Percentiles rank a stretch among this genome's conserved stretches.
phyloP scores from a whole-genome alignment of 306 rosid genomes.

The Albizia julibrissin region DNA sequence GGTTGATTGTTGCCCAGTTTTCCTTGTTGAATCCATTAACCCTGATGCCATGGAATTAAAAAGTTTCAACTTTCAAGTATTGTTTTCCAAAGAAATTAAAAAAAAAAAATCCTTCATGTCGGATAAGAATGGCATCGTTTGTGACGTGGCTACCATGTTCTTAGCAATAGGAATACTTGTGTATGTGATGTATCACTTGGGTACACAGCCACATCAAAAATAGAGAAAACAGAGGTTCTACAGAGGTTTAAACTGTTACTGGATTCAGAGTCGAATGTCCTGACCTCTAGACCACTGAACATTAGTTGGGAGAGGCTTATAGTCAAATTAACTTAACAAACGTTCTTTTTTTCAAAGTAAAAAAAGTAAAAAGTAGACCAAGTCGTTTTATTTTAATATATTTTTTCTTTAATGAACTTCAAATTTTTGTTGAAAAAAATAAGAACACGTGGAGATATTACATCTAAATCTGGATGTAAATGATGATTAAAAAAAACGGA shows the following conservation, averaged over 20 bases:
- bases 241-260: background rate
- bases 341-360: too few relatives aligned
- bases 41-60: background rate
- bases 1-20: background rate
- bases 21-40: background rate
- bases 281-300: conserved; percentile 1
- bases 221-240: background rate
- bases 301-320: too few relatives aligned
- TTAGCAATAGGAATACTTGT: too few relatives aligned
- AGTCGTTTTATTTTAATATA: background rate
- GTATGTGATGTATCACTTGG: background rate
- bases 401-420: background rate
- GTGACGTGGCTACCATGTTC: too few relatives aligned
- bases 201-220: background rate
- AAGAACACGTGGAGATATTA: background rate
- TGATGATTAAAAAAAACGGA: background rate
- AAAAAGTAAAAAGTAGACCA: background rate
- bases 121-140: too few relatives aligned
- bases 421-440: background rate
- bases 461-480: background rate
- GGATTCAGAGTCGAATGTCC: conserved; percentile 18
- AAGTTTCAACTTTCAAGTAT: background rate
- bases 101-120: too few relatives aligned
- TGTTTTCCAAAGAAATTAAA: background rate
- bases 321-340: too few relatives aligned